Base-by-base conservation (phyloP, 148 eudicot species). In the Rhododendron kiyosumense region DNA sequence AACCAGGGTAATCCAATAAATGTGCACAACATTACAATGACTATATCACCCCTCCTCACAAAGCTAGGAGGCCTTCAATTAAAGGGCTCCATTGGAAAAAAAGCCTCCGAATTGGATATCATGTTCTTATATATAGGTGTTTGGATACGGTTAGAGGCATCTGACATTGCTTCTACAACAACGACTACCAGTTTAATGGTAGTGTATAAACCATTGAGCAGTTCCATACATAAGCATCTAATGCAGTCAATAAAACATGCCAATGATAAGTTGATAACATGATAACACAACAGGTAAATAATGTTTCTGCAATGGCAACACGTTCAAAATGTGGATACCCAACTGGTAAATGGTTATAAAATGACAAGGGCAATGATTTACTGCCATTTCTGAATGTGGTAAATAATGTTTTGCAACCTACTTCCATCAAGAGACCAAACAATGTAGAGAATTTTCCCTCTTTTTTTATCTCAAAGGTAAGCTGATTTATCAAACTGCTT, bases 401-500 rank as follows among this genome's bases (percentile, higher is more conserved):
- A 69, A 71, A 30, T 32, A 71, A 34, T 5, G 79, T 17, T 75
- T 34, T 18, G n/a, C 20, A 75, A 75, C 48, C 81, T 24, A 78
- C n/a, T n/a, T 45, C 49, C 51, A 41, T 77, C 51, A 9, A 77
- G 8, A 41, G 43, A 34, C 78, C 6, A 73, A 73, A 34, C 46
- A 75, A 75, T 7, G 38, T 18, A 18, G 46, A 7, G 79, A 18
- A 75, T 38, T 45, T 20, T 41, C 26, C 24, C 48, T 8, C 9
- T 11, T 80, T 51, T 22, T 11, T 80, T 52, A 34, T n/a, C 26
- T 78, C 57, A 41, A 41, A 45, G 13, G 6, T 77, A 24, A 84
- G 65, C 81, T 7, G 59, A 85, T 85, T 57, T 57, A 85, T 77
- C 75, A 38, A n/a, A 77, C 41, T 71, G 76, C 41, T 71, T 49